Conservation (phyloP, 1,284 basidiomycete genomes). For the Trichosporon ovoides region DNA sequence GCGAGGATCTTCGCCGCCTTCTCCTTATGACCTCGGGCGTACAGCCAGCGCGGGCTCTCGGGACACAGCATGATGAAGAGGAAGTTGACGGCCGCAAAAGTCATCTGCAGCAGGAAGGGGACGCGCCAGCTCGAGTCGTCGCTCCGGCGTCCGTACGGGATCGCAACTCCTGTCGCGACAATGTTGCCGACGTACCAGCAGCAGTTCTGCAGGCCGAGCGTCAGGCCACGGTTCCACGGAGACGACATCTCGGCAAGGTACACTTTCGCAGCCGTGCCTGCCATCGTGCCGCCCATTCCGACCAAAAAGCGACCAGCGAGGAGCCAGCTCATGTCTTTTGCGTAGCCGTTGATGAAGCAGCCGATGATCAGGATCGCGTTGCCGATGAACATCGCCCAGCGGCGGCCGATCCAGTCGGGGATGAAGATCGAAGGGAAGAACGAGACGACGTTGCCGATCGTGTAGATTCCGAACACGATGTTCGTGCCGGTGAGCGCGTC, state of each 20-base stretch:
- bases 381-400: constrained; percentile 56
- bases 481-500: background rate
- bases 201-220: constrained; percentile 51
- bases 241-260: constrained; percentile 55
- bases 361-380: constrained; percentile 53
- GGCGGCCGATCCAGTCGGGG: constrained; percentile 56
- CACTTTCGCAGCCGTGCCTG: constrained; percentile 53
- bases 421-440: constrained; percentile 46
- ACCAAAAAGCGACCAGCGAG: constrained; percentile 56
- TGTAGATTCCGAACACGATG: constrained; percentile 47
- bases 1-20: constrained; percentile 22
- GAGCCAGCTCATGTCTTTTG: constrained; percentile 51
- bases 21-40: constrained; percentile 22
- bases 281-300: constrained; percentile 45
- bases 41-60: constrained; percentile 53
- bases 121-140: constrained; percentile 54
- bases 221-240: constrained; percentile 54
- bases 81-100: constrained; percentile 53
- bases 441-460: constrained; percentile 47
- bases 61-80: constrained; percentile 48
- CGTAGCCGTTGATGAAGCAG: constrained; percentile 54
- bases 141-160: constrained; percentile 52
- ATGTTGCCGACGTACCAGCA: constrained; percentile 59
- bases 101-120: constrained; percentile 53
- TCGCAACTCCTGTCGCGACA: constrained; percentile 54